Base-by-base conservation (phyloP, 257 asterid genomes). In the Salvia splendens region DNA sequence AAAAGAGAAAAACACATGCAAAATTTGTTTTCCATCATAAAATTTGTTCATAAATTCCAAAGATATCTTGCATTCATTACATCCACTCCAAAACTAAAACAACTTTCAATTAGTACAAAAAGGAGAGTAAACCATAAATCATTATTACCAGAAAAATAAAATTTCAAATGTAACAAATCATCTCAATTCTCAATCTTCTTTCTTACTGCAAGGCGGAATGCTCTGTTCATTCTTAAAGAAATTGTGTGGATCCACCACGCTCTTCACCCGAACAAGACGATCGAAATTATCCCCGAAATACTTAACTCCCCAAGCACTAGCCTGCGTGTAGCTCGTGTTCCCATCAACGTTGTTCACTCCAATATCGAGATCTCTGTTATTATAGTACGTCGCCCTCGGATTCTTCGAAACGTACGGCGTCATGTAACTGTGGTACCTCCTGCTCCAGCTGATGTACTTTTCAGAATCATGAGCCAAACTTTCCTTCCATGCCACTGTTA, bases 301-400 rank as follows among this genome's bases (percentile, higher is more conserved):
- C 4, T 28, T 45, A 3, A 2, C 12, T 0, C 67, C 67, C 41
- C 41, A 61, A 10, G 1, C 7, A 12, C 67, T 61, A 1, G 67
- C 67, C 43, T 43, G 54, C 24, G 17, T 42, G 6, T 61, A 61
- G 45, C 80, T 77, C 7, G 61, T 70, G n/a, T 45, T 12, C 28
- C 82, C 80, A 0, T 33, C 24, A 8, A 10, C 12, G 12, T 48
- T 17, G 28, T 74, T 77, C 0, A 64, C 66, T 61, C 82, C 78
- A 0, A 80, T 52, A 5, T 80, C 82, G 4, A 80, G 69, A 71
- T 80, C 85, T 43, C 80, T 63, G 58, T 77, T 73, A 4, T 77
- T 77, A 33, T 74, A n/a, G 12, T 77, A 78, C 0, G 85, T 81
- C 0, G 33, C 46, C 61, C 85, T 68, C 0, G 85, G 80, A 1